Base-by-base conservation (phyloP, 768 basidiomycete genomes). In the Boletus bicolor region DNA sequence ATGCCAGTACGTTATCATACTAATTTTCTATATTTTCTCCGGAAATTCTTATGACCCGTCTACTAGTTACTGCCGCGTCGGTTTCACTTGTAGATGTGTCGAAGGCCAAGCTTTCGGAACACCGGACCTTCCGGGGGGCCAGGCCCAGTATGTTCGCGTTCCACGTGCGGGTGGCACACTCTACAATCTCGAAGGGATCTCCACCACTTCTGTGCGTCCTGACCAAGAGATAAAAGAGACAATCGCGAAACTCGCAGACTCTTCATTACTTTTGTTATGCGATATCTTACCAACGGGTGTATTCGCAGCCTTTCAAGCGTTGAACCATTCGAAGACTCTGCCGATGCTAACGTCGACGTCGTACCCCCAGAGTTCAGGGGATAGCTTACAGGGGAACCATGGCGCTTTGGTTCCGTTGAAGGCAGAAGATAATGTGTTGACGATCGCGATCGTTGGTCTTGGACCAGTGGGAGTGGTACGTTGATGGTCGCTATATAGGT, bases 261-360 rank as follows among this genome's bases (percentile, higher is more conserved):
- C 79, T 38, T 87, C 87, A 1, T 73, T 91, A 44, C 76, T 91
- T 21, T 73, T 91, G 53, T 75, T 91, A 8, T 85, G 86, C 10
- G 90, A 91, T 63, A 89, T 91, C 63, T 77, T 91, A 14, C 90
- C 90, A 4, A 91, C 90, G 0, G 89, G 88, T 5, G 81, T 87
- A 15, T 91, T 89, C 62, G 89, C 89, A 9, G 85, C 85, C 3
- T 64, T 84, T 54, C 89, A 91, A 67, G 83, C 83, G 3, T 63
- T 90, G 55, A 82, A 83, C 55, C 88, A 91, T 63, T 84, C 87
- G 5, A 91, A 91, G 71, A 73, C 84, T 5, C 72, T 77, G 19
- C 82, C 87, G 10, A 75, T 86, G 26, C 61, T 88, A 46, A 82
- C 78, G 0, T 83, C 82, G 3, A 75, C 65, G 38, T 71, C 87